Percentiles rank a stretch among this genome's conserved stretches.
phyloP scores from a whole-genome alignment of 495 filamentous ascomycete genomes.

The Talaromyces borbonicus region DNA sequence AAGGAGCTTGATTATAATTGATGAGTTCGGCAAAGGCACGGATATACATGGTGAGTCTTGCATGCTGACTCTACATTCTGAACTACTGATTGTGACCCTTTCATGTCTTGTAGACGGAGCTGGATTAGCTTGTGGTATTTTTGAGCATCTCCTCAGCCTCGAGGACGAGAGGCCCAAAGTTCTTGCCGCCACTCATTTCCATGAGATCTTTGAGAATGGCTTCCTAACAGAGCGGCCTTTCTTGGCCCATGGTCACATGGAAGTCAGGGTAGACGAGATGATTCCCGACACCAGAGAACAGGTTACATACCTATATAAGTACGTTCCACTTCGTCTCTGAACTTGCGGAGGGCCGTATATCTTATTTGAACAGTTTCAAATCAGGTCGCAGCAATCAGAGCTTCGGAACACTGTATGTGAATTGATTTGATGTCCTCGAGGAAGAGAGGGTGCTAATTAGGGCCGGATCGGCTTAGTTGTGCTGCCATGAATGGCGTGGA shows the following conservation, averaged over 20 bases:
- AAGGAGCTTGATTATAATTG: slow-evolving; percentile 72
- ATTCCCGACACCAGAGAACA: slow-evolving; percentile 55
- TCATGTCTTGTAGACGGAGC: slow-evolving; percentile 54
- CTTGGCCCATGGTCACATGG: slow-evolving; percentile 76
- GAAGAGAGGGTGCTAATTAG: not conserved
- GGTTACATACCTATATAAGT: slow-evolving; percentile 82
- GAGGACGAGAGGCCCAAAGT: slow-evolving; percentile 65
- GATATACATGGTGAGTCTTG: slow-evolving; percentile 45
- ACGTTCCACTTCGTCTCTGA: slow-evolving; percentile 13
- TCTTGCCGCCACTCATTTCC: slow-evolving; percentile 84
- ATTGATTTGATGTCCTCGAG: not conserved
- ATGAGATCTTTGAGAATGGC: slow-evolving; percentile 78
- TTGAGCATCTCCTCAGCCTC: slow-evolving; percentile 60
- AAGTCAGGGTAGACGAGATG: slow-evolving; percentile 59
- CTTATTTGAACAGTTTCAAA: slow-evolving; percentile 29
- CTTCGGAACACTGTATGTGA: slow-evolving; percentile 58
- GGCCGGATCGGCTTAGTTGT: slow-evolving; percentile 42
- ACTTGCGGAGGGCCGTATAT: not conserved
- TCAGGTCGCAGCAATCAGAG: slow-evolving; percentile 68
- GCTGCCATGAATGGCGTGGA: slow-evolving; percentile 79
- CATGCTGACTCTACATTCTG: not conserved
- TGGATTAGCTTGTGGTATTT: slow-evolving; percentile 73
- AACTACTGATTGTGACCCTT: not conserved
- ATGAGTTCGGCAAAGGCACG: slow-evolving; percentile 97
- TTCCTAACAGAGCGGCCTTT: slow-evolving; percentile 50